Evolutionary conservation across 495 filamentous ascomycete genomes (phyloP), one percentile per base, ranked within the genome.

Genomic region (Aspergillus sclerotiicarbonarius): DNA sequence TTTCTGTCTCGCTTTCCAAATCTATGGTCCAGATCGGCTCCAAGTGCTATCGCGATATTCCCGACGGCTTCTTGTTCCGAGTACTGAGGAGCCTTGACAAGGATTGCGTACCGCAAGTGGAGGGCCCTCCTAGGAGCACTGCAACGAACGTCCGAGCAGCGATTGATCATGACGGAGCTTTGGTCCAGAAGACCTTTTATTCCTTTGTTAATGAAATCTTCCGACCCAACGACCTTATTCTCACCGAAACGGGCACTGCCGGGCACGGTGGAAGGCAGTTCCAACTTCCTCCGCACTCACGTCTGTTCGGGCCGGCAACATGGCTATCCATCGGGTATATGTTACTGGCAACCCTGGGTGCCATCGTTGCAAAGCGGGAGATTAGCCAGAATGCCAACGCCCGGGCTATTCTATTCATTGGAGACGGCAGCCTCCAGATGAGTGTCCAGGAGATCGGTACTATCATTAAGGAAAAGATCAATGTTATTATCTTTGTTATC

Each of bases 351-450:
- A 71, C 71, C n/a, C 67, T 81, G 30, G 77, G 81, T 35, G 75
- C 77, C 8, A 71, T 78, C 0, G 63, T 82, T 7, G 79, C 80
- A n/a, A 69, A 75, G 20, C 64, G 71, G 15, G 72, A 78, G 33
- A 45, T 49, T 10, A 64, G 70, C 37, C 45, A 65, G 25, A 62
- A 64, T 50, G 62, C 44, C 16, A 56, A 55, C 10, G 62, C 64
- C 35, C 72, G 79, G 15, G 74, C 73, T 0, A 82, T 93, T 51
- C 74, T 95, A 52, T 87, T 93, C 66, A 88, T 87, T n/a, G 90
- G 90, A 35, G 90, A 95, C 60, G 90, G 90, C 18, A 87, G 83
- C 60, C 79, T 94, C 59, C 89, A 95, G 65, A 78, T 93, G 51
- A 91, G 89, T 0, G 85, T 77, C 3, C 90, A 94, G 67, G 89